Base-by-base conservation (phyloP, 192 early-diverging fungal species). In the Coemansia sp. region DNA sequence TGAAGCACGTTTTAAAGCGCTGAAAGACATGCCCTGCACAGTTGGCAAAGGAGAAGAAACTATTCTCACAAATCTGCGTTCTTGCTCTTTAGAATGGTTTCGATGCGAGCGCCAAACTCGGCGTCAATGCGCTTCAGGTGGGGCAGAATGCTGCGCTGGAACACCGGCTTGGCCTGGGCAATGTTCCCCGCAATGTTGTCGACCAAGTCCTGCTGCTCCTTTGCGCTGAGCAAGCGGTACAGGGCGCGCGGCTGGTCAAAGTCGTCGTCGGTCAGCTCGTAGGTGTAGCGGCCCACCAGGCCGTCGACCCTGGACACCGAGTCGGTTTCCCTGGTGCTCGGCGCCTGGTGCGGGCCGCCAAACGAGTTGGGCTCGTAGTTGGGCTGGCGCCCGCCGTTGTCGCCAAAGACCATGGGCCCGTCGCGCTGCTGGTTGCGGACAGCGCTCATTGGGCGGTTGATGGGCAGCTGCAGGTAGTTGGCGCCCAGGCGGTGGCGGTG, bases 381-480 rank as follows among this genome's bases (percentile, higher is more conserved):
- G 40, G 82, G 79, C 31, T 61, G 64, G 25, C 83, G 43, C 21
- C 84, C 86, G 29, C 80, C 74, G 53, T 85, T 85, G 51, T 70
- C 65, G 49, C 62, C 60, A 29, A 79, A 49, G 14, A 56, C 32
- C 79, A 85, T 83, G 46, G 52, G 46, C 8, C 87, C 87, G 51
- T 85, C 87, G 56, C 87, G 83, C 63, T 85, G 85, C 51, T 86
- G 82, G 77, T 85, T 84, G 45, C 59, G 45, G 46, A 81, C 69
- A 32, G 66, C 69, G 32, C 32, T 49, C 46, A 63, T 53, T 3
- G 86, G 64, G 18, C 65, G 38, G 77, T 89, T 89, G 74, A 87
- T 82, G 30, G 87, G 87, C 52, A 89, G 70, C 68, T 86, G 80
- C 37, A 74, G 64, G 71, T 82, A 85, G 83, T 89, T 89, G 78